Conservation (phyloP, 305 asterid species). For the Rubia peregrina region DNA sequence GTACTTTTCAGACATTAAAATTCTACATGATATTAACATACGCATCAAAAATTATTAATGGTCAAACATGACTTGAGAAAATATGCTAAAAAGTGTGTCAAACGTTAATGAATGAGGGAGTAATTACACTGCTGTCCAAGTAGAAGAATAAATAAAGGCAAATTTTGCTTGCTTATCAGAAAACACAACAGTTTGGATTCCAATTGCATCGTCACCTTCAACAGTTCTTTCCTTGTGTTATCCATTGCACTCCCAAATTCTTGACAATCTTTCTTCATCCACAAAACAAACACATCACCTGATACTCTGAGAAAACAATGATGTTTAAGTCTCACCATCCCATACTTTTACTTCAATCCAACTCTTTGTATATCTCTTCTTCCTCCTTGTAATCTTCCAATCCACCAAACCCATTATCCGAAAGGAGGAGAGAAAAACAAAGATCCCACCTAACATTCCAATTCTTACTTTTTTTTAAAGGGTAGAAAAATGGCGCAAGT, state of each 20-base stretch:
- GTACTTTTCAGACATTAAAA: too few relatives aligned
- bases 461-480: slow-evolving; percentile 19
- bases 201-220: slow-evolving; percentile 16
- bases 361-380: slow-evolving; percentile 16
- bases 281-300: neutral
- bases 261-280: slow-evolving; percentile 1
- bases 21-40: too few relatives aligned
- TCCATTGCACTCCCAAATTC: neutral
- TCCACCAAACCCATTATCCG: slow-evolving; percentile 37
- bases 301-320: slow-evolving; percentile 16
- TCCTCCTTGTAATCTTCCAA: slow-evolving; percentile 27
- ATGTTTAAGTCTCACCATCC: slow-evolving; percentile 30
- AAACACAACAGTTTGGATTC: slow-evolving; percentile 19
- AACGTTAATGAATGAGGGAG: too few relatives aligned
- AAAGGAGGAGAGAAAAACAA: slow-evolving; percentile 11
- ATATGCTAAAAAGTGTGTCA: too few relatives aligned
- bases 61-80: too few relatives aligned
- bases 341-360: slow-evolving; percentile 24
- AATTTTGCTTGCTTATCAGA: neutral
- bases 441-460: slow-evolving; percentile 25
- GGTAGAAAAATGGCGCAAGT: slow-evolving; percentile 21
- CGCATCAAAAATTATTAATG: too few relatives aligned
- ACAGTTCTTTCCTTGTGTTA: neutral
- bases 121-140: slow-evolving; percentile 10
- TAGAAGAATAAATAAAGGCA: slow-evolving; percentile 1